Evolutionary conservation across 1,284 basidiomycete species (phyloP).

Genomic region (Rhodotorula mucilaginosa): DNA sequence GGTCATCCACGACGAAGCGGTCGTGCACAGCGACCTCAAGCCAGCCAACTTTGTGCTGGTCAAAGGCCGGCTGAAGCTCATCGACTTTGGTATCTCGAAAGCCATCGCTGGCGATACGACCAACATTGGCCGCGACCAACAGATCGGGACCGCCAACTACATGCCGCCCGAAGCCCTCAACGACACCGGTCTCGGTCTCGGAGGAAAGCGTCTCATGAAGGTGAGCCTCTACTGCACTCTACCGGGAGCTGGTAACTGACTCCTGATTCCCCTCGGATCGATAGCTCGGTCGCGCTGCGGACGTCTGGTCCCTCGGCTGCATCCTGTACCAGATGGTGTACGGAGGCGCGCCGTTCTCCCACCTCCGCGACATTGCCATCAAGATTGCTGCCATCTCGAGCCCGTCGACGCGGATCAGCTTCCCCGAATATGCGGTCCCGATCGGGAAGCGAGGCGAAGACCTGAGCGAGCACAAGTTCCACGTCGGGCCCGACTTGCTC

Average conservation of each 20-base stretch:
- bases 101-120: slow-evolving; percentile 96
- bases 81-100: slow-evolving; percentile 96
- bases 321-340: slow-evolving; percentile 96
- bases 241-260: not conserved
- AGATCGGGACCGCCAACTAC: slow-evolving; percentile 91
- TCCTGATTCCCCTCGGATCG: no score
- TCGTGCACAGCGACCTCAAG: slow-evolving; percentile 93
- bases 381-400: slow-evolving; percentile 88
- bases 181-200: slow-evolving; percentile 41
- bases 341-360: slow-evolving; percentile 85
- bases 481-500: slow-evolving; percentile 67
- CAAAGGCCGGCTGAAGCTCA: slow-evolving; percentile 85
- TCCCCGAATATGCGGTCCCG: slow-evolving; percentile 64
- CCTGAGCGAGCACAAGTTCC: slow-evolving; percentile 62
- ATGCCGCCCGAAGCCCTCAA: slow-evolving; percentile 82
- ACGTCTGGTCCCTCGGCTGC: slow-evolving; percentile 97
- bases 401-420: slow-evolving; percentile 66
- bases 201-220: slow-evolving; percentile 44
- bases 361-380: slow-evolving; percentile 75
- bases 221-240: slow-evolving; percentile 9
- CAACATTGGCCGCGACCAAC: slow-evolving; percentile 90
- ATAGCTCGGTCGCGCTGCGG: slow-evolving; percentile 62
- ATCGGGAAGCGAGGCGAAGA: slow-evolving; percentile 58
- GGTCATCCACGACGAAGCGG: slow-evolving; percentile 91
- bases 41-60: slow-evolving; percentile 95